Percentiles rank a stretch among this genome's conserved stretches.
These are phyloP conservation scores for Trypanosoma grayi DNA, from an alignment of 208 protist species.

Conservation along the genomic window DNA sequence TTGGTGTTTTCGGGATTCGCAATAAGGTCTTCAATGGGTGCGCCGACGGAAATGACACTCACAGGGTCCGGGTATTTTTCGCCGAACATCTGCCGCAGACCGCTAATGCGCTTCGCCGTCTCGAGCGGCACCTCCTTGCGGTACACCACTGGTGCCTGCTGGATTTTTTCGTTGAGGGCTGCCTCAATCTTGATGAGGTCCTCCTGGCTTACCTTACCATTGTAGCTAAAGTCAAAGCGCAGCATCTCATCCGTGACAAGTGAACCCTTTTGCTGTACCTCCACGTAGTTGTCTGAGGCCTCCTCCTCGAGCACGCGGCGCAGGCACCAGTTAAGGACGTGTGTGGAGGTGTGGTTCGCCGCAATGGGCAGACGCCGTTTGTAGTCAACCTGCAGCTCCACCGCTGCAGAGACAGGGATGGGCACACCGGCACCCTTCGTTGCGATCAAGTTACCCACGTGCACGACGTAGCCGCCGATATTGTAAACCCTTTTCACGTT, in stretches of 20 bases:
- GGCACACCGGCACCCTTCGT: slow-evolving; percentile 36
- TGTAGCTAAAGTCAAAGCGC: slow-evolving; percentile 98
- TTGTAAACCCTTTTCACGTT: slow-evolving; percentile 92
- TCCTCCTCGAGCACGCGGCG: slow-evolving; percentile 84
- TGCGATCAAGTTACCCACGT: slow-evolving; percentile 89
- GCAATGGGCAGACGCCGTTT: slow-evolving; percentile 71
- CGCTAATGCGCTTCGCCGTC: slow-evolving; percentile 66
- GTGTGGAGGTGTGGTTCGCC: slow-evolving; percentile 98
- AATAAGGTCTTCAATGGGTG: slow-evolving; percentile 87
- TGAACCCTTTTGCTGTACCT: slow-evolving; percentile 95
- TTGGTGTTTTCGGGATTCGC: slow-evolving; percentile 84
- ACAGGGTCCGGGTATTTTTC: slow-evolving; percentile 99
- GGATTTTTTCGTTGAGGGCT: slow-evolving; percentile 88
- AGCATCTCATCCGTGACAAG: slow-evolving; percentile 91
- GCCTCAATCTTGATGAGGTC: slow-evolving; percentile 88
- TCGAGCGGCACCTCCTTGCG: slow-evolving; percentile 86
- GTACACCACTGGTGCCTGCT: slow-evolving; percentile 77
- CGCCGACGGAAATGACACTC: slow-evolving; percentile 96
- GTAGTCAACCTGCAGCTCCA: slow-evolving; percentile 91
- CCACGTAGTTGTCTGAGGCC: slow-evolving; percentile 75
- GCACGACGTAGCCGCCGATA: slow-evolving; percentile 96
- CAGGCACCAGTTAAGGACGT: slow-evolving; percentile 97
- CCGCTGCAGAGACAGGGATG: slow-evolving; percentile 60
- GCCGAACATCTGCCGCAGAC: slow-evolving; percentile 95
- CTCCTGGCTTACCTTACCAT: slow-evolving; percentile 69